Evolutionary conservation across 257 asterid species (phyloP), one percentile per base, ranked within the genome.

Genomic region (Echites panduratus): DNA sequence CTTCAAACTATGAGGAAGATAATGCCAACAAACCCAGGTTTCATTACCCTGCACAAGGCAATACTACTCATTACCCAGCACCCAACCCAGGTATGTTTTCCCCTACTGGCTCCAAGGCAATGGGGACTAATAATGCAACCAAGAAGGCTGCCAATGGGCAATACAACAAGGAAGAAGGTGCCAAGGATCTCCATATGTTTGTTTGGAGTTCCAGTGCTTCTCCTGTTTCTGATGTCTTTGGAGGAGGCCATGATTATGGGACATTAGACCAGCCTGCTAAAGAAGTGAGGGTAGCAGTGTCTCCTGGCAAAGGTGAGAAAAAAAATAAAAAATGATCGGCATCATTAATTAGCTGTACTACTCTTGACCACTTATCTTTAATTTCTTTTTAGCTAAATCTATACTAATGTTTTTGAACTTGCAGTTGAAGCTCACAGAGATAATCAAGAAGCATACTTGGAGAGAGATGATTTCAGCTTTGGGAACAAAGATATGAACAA

Each of bases 151-250:
- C 80, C 8, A 83, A 82, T 69, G 96, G 88, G 7, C 83, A 82
- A 74, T 74, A 73, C 29, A 81, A 73, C 29, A 81, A 78, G 72
- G 93, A 82, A 58, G 90, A 85, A 40, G 93, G 87, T 32, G 79
- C 64, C 22, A 90, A 86, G 53, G 98, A 92, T 79, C 89, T 92
- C 20, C 97, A 92, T 26, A 92, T 92, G 98, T 90, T 90, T 62
- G 98, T 92, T 32, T 92, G 98, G 98, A 90, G 98, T 77, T 90
- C 97, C 16, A 92, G 98, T 61, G 88, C 89, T 70, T 92, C 98
- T 49, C 97, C 98, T 0, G 97, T 90, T 64, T 92, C 98, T 2
- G 98, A 92, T 72, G 97, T 92, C 19, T 92, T 88, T 71, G 96
- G 97, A 6, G 91, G 94, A 7, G 93, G 96, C 38, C 90, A 82